These are phyloP conservation scores for Kickxella alabastrina DNA, from an alignment of 192 early-diverging fungal species.

Conservation along the genomic window DNA sequence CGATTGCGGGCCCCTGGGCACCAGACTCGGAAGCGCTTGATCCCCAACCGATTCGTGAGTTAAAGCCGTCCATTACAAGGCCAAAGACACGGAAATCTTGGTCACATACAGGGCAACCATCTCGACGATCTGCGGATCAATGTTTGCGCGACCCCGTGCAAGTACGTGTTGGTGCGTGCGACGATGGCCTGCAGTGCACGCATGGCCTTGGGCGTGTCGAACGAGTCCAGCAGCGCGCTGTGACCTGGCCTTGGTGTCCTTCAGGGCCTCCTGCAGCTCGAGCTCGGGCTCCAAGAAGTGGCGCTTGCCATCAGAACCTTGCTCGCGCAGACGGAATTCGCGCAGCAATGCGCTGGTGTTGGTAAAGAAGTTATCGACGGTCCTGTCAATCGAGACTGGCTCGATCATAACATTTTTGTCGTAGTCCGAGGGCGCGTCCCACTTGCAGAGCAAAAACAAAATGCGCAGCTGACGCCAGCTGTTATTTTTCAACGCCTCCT, in stretches of 20 bases:
- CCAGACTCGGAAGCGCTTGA: slow-evolving; percentile 24
- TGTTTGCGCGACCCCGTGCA: slow-evolving; percentile 58
- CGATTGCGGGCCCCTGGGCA: slow-evolving; percentile 17
- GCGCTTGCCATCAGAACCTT: slow-evolving; percentile 66
- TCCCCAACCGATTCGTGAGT: slow-evolving; percentile 69
- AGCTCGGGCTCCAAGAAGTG: slow-evolving; percentile 68
- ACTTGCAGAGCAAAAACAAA: slow-evolving; percentile 84
- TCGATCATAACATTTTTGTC: slow-evolving; percentile 71
- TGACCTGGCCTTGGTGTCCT: slow-evolving; percentile 73
- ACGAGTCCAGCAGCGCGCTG: slow-evolving; percentile 83
- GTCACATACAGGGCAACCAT: slow-evolving; percentile 81
- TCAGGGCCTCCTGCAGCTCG: slow-evolving; percentile 62
- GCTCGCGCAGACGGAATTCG: slow-evolving; percentile 54
- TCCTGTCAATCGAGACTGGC: slow-evolving; percentile 69
- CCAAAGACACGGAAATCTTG: slow-evolving; percentile 82
- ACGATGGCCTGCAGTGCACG: slow-evolving; percentile 76
- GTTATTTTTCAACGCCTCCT: slow-evolving; percentile 79
- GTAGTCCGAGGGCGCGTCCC: slow-evolving; percentile 86
- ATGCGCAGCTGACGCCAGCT: slow-evolving; percentile 82
- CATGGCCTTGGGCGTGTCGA: slow-evolving; percentile 85
- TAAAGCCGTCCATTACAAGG: slow-evolving; percentile 57
- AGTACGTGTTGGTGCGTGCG: slow-evolving; percentile 74
- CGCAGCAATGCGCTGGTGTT: slow-evolving; percentile 74
- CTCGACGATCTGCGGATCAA: slow-evolving; percentile 68
- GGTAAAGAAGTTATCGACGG: slow-evolving; percentile 87